Percentiles rank a stretch among this genome's conserved stretches.
These are phyloP conservation scores for Usnea hakonensis DNA, from an alignment of 495 filamentous ascomycete genomes.

Conservation along the genomic window DNA sequence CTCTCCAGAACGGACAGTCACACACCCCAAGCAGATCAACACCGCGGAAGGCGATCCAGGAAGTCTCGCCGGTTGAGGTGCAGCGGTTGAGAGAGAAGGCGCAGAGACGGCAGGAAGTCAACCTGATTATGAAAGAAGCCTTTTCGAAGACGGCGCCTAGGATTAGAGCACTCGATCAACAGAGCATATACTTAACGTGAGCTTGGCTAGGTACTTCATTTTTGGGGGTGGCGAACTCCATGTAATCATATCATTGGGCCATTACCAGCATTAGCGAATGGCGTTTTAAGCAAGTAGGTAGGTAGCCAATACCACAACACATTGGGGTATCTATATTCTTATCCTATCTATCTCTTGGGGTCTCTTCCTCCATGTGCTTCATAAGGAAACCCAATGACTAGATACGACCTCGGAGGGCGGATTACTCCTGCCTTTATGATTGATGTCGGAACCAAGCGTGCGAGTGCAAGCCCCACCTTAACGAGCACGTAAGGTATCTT, in stretches of 20 bases:
- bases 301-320: too few relatives aligned
- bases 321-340: too few relatives aligned
- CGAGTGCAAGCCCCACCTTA: too few relatives aligned
- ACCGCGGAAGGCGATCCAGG: constrained; percentile 32
- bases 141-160: constrained; percentile 30
- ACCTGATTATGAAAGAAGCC: constrained; percentile 35
- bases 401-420: too few relatives aligned
- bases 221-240: neutral
- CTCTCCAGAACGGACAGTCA: constrained; percentile 27
- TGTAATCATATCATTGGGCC: neutral
- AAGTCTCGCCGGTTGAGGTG: constrained; percentile 47
- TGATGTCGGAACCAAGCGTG: too few relatives aligned
- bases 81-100: constrained; percentile 50
- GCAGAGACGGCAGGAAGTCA: constrained; percentile 46
- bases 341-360: too few relatives aligned
- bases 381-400: too few relatives aligned
- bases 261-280: constrained; percentile 7
- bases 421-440: too few relatives aligned
- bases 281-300: too few relatives aligned
- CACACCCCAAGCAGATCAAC: constrained; percentile 35
- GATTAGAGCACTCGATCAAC: constrained; percentile 10
- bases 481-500: too few relatives aligned
- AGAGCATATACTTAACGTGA: neutral
- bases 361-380: too few relatives aligned
- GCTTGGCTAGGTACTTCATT: neutral